Conservation (phyloP, 148 eudicot genomes). For the Rhododendron simsii region DNA sequence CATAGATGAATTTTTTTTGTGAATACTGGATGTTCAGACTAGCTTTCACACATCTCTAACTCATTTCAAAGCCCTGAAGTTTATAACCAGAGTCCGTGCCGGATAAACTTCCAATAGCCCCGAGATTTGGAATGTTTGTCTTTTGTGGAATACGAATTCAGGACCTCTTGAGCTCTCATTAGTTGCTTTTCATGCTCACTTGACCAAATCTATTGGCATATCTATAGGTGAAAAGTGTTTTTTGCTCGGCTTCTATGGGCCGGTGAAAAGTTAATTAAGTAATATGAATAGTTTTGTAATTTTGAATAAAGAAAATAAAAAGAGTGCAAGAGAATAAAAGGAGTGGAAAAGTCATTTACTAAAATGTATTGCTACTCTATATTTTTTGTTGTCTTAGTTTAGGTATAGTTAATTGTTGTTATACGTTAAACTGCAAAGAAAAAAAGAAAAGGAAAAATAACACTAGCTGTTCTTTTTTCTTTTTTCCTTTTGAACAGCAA, state of each 20-base stretch:
- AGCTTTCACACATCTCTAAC: not conserved
- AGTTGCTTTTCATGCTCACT: too few species aligned
- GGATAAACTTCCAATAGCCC: too few species aligned
- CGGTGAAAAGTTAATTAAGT: not conserved
- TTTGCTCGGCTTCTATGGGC: too few species aligned
- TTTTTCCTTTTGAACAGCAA: too few species aligned
- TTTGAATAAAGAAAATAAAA: not conserved
- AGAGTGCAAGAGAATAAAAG: not conserved
- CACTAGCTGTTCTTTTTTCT: too few species aligned
- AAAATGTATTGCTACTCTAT: not conserved
- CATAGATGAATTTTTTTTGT: not conserved
- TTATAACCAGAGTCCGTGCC: too few species aligned
- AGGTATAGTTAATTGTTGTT: not conserved
- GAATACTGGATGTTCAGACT: too few species aligned
- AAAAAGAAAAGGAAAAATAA: not conserved
- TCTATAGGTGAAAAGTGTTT: too few species aligned
- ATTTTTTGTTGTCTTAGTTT: not conserved
- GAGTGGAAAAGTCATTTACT: not conserved
- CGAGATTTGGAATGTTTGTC: too few species aligned
- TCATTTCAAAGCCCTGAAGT: too few species aligned
- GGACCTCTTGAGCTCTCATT: not conserved
- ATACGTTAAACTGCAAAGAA: not conserved
- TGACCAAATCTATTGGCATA: too few species aligned
- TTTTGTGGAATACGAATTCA: too few species aligned
- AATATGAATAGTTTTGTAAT: not conserved